Base-by-base conservation (phyloP, 208 protist genomes). In the Crithidia mellificae region DNA sequence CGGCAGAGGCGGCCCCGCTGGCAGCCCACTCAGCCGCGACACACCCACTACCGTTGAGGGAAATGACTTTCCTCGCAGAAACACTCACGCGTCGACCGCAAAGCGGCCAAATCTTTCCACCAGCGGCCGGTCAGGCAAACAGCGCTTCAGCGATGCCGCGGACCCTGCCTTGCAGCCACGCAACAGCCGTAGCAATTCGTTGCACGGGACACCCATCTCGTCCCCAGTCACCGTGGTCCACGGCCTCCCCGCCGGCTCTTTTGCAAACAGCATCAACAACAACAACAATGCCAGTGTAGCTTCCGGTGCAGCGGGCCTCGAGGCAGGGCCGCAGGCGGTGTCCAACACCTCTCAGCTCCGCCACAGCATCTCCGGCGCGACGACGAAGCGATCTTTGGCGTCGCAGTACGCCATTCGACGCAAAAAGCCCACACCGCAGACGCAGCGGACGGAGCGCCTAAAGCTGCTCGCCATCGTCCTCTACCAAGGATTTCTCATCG, bases 381-480 rank as follows among this genome's bases (percentile, higher is more conserved):
- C 43, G 8, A 75, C 51, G 38, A 77, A 55, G 22, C 77, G 77
- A 30, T 78, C 74, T 1, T 58, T 84, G 22, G 79, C 79, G 22
- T 81, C 67, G 41, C 79, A 71, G 59, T 84, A 84, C 51, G 79
- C 79, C 24, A 78, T 78, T 14, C 69, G 79, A n/a, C 49, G 56
- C 24, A 50, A 39, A 8, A 65, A 46, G 39, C 54, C 46, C 1
- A 32, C 57, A 4, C 19, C 9, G 2, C 38, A 41, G 24, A 52
- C 46, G 5, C 62, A 66, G 30, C 49, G 38, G 14, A 36, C 54
- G 11, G 55, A 65, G 2, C 32, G 22, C 6, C 46, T 55, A 46
- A 68, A 75, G 32, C 38, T 17, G 15, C 9, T 76, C 4, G 41
- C 34, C 9, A 59, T 85, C 41, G 27, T 78, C 12, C 2, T 73